phyloP scores from a whole-genome alignment of 257 asterid species.

The Solanum etuberosum region DNA sequence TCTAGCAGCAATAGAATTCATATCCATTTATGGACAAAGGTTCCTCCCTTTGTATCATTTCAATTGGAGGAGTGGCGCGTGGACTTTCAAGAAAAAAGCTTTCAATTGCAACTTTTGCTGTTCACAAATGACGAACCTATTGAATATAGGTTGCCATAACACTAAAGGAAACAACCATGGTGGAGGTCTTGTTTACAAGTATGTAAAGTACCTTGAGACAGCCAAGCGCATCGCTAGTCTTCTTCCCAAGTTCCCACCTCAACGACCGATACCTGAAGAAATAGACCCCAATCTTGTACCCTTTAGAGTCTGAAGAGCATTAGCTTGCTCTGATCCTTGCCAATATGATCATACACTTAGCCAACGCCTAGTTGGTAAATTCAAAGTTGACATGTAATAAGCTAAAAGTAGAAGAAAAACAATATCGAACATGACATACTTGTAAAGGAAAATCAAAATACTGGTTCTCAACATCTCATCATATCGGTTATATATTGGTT shows the following conservation, averaged over 20 bases:
- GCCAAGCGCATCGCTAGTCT: slow-evolving; percentile 28
- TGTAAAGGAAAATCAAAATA: neutral
- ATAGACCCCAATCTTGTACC: slow-evolving; percentile 26
- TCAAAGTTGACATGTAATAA: neutral
- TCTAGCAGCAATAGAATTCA: slow-evolving; percentile 31
- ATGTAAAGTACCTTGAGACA: slow-evolving; percentile 25
- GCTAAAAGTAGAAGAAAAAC: neutral
- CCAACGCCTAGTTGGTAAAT: neutral
- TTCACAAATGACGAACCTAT: neutral
- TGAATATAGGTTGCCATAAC: neutral
- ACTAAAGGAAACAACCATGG: neutral
- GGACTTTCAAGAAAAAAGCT: slow-evolving; percentile 27
- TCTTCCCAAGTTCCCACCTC: slow-evolving; percentile 30
- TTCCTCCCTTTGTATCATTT: slow-evolving; percentile 28
- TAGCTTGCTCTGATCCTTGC: neutral
- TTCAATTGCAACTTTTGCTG: neutral
- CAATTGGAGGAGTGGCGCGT: slow-evolving; percentile 32
- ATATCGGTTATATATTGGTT: neutral
- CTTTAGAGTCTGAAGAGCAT: slow-evolving; percentile 14
- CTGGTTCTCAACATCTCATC: neutral
- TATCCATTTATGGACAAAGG: slow-evolving; percentile 32
- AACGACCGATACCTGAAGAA: slow-evolving; percentile 23
- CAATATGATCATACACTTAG: neutral
- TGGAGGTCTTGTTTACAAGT: neutral
- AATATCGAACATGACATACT: neutral